Evolutionary conservation across 441 rosid genomes (phyloP).

Genomic region (Pelargonium fulgidum): DNA sequence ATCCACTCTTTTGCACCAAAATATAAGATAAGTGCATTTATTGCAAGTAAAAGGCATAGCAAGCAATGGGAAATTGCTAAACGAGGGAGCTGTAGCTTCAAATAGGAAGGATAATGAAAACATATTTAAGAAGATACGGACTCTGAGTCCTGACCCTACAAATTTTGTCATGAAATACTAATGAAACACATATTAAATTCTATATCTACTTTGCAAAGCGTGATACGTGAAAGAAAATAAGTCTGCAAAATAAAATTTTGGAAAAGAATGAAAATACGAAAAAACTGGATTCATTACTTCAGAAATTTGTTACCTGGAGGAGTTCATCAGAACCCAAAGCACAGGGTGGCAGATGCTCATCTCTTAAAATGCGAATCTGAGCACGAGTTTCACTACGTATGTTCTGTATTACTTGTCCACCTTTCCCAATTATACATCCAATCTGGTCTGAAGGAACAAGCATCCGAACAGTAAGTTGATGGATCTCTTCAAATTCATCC

Average conservation of each 20-base stretch:
- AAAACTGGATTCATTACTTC: neutral
- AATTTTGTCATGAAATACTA: too few relatives aligned
- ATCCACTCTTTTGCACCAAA: too few relatives aligned
- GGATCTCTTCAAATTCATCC: conserved; percentile 52
- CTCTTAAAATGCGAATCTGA: conserved; percentile 90
- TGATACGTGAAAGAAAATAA: neutral
- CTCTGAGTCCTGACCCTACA: neutral
- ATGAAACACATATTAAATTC: neutral
- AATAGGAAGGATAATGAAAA: neutral
- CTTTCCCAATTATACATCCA: conserved; percentile 93
- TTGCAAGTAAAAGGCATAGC: too few relatives aligned
- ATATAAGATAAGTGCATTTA: too few relatives aligned
- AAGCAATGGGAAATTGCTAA: too few relatives aligned
- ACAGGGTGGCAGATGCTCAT: conserved; percentile 78
- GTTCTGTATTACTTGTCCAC: conserved; percentile 83
- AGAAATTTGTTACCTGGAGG: conserved; percentile 55
- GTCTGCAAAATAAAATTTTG: neutral
- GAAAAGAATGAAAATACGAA: neutral
- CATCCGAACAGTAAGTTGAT: conserved; percentile 60
- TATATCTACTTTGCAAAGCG: neutral
- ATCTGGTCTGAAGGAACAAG: conserved; percentile 98
- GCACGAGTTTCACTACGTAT: conserved; percentile 86
- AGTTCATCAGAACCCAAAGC: conserved; percentile 85
- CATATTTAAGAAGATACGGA: neutral
- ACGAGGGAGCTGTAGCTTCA: too few relatives aligned